Evolutionary conservation across 176 grass and related monocot species (phyloP).

Genomic region (Poa annua): DNA sequence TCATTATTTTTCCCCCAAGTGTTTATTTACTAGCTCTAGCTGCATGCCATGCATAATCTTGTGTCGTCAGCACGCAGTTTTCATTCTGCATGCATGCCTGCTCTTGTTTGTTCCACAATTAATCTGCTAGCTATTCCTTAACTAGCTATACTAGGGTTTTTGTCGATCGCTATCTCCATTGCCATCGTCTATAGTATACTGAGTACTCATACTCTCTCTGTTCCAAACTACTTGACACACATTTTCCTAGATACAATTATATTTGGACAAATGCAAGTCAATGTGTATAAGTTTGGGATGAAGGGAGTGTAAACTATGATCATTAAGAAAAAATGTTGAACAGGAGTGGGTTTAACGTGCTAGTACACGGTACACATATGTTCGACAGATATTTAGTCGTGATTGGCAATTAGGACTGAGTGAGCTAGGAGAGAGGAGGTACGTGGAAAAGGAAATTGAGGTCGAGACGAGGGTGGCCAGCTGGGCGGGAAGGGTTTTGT

Average conservation of each 20-base stretch:
- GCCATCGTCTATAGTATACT: too few relatives aligned
- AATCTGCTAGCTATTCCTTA: background rate
- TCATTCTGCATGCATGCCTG: slow-evolving; percentile 22
- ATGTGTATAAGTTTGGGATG: too few relatives aligned
- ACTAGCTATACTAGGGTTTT: background rate
- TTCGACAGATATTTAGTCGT: background rate
- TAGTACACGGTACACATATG: background rate
- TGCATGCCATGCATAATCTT: background rate
- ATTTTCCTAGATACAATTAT: too few relatives aligned
- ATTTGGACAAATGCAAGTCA: too few relatives aligned
- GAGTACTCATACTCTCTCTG: too few relatives aligned
- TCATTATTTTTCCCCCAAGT: slow-evolving; percentile 16
- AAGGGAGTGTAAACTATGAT: too few relatives aligned
- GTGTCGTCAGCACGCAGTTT: background rate
- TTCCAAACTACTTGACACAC: too few relatives aligned
- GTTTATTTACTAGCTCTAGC: slow-evolving; percentile 15
- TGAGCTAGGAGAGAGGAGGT: background rate
- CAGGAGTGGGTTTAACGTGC: background rate
- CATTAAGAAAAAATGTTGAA: background rate
- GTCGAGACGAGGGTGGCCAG: slow-evolving; percentile 30
- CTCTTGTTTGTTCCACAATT: background rate
- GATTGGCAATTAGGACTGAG: background rate
- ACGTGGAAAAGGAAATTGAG: background rate
- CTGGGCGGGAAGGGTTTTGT: slow-evolving; percentile 51
- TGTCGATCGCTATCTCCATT: background rate